phyloP scores from a whole-genome alignment of 2,329 filamentous ascomycete genomes.

The Diplodia mutila region DNA sequence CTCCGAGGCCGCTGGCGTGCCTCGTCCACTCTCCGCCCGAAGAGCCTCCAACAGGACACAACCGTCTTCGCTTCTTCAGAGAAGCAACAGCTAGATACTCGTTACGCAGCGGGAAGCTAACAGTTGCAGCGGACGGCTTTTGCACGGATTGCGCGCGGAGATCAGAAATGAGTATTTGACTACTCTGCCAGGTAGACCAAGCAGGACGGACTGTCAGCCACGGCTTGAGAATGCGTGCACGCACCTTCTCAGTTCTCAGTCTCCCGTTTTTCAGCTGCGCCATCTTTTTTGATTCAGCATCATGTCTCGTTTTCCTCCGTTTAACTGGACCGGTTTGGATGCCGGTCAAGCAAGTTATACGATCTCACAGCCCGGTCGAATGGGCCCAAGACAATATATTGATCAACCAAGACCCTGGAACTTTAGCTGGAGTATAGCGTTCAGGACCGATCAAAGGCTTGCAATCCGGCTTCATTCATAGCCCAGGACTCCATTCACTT shows the following conservation, averaged over 20 bases:
- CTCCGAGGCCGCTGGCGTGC: slow-evolving; percentile 19
- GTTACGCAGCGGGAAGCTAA: background rate
- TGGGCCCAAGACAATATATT: background rate
- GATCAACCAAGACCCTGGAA: too few species aligned
- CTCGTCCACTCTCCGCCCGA: background rate
- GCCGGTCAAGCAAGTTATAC: background rate
- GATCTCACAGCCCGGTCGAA: background rate
- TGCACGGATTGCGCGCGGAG: background rate
- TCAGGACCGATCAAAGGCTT: background rate
- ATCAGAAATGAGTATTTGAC: background rate
- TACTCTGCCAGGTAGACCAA: background rate
- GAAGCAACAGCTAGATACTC: background rate
- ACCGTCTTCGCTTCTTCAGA: background rate
- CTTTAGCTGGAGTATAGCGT: too few species aligned
- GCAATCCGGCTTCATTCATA: background rate
- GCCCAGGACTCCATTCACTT: background rate
- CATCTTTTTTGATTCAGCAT: background rate
- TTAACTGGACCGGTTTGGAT: background rate
- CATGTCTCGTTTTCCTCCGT: background rate
- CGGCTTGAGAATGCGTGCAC: background rate
- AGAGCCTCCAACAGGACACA: background rate
- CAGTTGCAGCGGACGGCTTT: background rate
- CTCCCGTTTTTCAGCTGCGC: background rate
- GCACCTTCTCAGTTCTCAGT: background rate
- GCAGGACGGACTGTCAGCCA: background rate